Evolutionary conservation across 2,329 filamentous ascomycete species (phyloP), one percentile per base, ranked within the genome.

Genomic region (Fusarium brachygibbosum): DNA sequence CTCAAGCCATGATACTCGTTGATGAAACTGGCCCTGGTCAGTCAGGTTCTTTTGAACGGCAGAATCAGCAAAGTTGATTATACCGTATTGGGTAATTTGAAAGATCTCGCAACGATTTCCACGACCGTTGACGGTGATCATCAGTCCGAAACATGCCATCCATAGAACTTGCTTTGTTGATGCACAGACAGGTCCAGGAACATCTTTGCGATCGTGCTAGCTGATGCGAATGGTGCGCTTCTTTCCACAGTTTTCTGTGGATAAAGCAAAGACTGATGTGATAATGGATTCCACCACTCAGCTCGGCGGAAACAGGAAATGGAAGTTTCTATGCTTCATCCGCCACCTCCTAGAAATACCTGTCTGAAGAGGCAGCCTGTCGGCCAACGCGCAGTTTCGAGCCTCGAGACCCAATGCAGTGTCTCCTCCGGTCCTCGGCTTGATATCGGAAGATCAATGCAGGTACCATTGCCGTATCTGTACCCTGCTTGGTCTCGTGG

Each of bases 281-380:
- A 40, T 17, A 25, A 41, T 41, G 25, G 64, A 71, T 57, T 50
- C 59, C 59, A 71, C 64, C 68, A 69, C 64, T 71, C 68, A 70
- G 48, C 55, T 55, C 34, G 21, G 46, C 32, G 50, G 46, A 29
- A 35, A 19, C 16, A 25, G 31, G 25, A 51, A 42, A 64, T 46
- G 40, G 63, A 68, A 59, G 40, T 28, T 56, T 65, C 41, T 31
- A 45, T 44, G 40, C 44, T 51, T 42, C 44, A 56, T 29, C 40
- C 50, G 53, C 61, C 42, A 69, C 58, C 50, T 64, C 56, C 55
- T 49, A 17, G 23, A 9, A 28, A 31, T 9, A 11, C 35, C 32
- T 53, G 17, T 50, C 49, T 40, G 25, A 62, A 59, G 34, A 44
- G 61, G 64, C 41, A 66, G 45, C 23, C 38, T 21, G 44, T 51